Conservation (phyloP, 192 early-diverging fungal species). For the Paraglomus occultum region DNA sequence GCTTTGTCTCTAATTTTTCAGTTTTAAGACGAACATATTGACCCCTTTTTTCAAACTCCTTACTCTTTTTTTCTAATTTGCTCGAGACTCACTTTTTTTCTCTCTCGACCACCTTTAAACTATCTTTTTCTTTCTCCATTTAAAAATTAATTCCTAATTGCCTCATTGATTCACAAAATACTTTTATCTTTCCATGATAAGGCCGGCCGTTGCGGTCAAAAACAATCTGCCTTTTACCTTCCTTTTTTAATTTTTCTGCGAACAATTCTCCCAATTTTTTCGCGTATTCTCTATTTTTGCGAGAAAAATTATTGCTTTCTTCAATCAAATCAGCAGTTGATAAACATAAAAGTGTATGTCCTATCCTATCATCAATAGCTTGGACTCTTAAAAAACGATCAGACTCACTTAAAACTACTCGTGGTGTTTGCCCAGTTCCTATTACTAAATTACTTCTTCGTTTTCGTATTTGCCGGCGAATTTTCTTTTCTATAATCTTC, state of each 20-base stretch:
- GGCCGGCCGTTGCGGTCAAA: slow-evolving; percentile 23
- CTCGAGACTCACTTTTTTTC: too few relatives aligned
- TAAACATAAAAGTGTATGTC: not conserved
- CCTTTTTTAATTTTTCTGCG: slow-evolving; percentile 14
- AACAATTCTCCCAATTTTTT: not conserved
- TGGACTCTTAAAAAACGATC: slow-evolving; percentile 17
- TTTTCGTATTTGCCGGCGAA: slow-evolving; percentile 6
- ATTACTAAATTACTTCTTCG: slow-evolving; percentile 7
- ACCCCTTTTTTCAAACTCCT: not conserved
- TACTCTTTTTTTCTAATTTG: not conserved
- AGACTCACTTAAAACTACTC: slow-evolving; percentile 14
- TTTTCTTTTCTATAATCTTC: not conserved
- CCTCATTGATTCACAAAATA: slow-evolving; percentile 9
- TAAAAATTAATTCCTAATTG: slow-evolving; percentile 25
- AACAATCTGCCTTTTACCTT: not conserved
- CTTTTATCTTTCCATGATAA: slow-evolving; percentile 10
- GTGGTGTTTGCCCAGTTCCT: not conserved
- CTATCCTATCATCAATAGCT: slow-evolving; percentile 7
- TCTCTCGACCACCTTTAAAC: not conserved
- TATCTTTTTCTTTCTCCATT: slow-evolving; percentile 9
- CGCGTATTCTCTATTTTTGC: slow-evolving; percentile 6
- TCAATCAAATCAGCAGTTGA: slow-evolving; percentile 1
- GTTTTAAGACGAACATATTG: too few relatives aligned
- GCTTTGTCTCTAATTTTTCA: not conserved
- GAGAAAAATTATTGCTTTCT: slow-evolving; percentile 1